Conservation (phyloP, 257 asterid genomes). For the Solanum chiquidenum region DNA sequence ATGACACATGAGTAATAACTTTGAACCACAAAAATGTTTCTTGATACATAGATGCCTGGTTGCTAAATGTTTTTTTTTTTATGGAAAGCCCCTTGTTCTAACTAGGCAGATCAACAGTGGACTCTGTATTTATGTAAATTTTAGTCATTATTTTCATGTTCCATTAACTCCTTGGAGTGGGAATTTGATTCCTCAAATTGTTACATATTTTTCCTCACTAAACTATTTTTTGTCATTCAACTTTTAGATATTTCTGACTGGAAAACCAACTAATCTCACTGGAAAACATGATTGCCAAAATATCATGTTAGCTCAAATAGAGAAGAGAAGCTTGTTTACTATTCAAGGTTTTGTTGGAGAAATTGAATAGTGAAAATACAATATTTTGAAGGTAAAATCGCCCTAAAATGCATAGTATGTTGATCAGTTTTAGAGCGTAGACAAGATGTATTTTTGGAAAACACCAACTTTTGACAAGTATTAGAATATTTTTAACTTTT, state of each 20-base stretch:
- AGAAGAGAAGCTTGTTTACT: not conserved
- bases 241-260: not conserved
- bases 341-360: not conserved
- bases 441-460: not conserved
- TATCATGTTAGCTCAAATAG: not conserved
- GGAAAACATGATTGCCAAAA: not conserved
- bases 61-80: not conserved
- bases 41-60: not conserved
- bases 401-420: not conserved
- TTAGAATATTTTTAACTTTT: not conserved
- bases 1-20: slow-evolving; percentile 7
- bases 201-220: not conserved
- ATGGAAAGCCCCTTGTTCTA: not conserved
- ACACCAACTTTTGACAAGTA: not conserved
- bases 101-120: not conserved
- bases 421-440: not conserved
- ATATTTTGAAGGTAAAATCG: no score
- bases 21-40: not conserved
- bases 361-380: not conserved
- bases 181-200: not conserved
- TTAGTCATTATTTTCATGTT: not conserved
- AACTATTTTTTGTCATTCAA: not conserved
- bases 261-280: not conserved
- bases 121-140: not conserved
- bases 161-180: not conserved